Base-by-base conservation (phyloP, 768 basidiomycete species). In the Rubroboletus satanas region DNA sequence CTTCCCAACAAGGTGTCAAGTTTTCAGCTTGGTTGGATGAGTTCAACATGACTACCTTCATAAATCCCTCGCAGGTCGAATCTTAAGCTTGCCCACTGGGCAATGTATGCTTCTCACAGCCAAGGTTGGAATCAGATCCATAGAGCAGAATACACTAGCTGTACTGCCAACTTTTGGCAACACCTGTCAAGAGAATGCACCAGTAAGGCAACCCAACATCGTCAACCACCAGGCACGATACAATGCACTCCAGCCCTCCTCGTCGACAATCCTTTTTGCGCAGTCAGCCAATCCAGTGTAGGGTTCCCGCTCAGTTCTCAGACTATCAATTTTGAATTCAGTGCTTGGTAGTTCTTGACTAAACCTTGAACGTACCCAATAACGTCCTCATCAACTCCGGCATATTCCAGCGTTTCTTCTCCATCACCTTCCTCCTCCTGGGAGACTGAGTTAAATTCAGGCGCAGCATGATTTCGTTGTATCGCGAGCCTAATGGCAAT, bases 211-310 rank as follows among this genome's bases (percentile, higher is more conserved):
- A 29, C 82, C 85, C 38, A 90, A 60, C 68, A 88, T 74, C 5
- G 87, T 90, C 47, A 91, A 65, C 91, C 90, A 93, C 90, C 90
- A 93, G 5, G 85, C 91, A 33, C 90, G 84, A 66, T 89, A 91
- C 51, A 94, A 68, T 0, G 88, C 79, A 60, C 69, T 66, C 73
- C 79, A 80, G 1, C 92, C 92, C 67, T 94, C 92, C 69, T 94
- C 91, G 33, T 86, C 78, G 12, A 87, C 66, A 33, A 93, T 90
- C 59, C 83, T 79, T 71, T 87, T 88, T 11, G 77, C 83, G 55
- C 90, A 92, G 66, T 93, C 88, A 8, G 81, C 67, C 32, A 93
- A 69, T 7, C 91, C 85, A 35, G 79, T 66, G 65, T 93, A 93
- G 29, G 92, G 90, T 62, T 93, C 88, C 41, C 78, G 82, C 68